These are phyloP conservation scores for Candida xyloterini DNA, from an alignment of 805 yeast species.

Conservation along the genomic window DNA sequence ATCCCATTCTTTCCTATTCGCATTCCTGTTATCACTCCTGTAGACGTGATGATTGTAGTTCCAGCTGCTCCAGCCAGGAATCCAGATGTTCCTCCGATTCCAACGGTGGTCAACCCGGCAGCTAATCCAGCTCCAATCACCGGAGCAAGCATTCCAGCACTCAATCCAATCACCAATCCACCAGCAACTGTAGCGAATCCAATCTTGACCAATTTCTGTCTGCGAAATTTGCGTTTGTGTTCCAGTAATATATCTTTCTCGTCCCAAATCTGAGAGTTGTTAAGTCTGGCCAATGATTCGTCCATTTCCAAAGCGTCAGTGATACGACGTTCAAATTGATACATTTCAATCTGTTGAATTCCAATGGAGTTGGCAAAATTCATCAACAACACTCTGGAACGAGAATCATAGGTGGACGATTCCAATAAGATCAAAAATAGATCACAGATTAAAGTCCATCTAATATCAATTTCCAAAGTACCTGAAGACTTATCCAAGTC, in stretches of 20 bases:
- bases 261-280: conserved; percentile 59
- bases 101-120: conserved; percentile 93
- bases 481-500: conserved; percentile 31
- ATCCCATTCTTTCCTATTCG: conserved; percentile 84
- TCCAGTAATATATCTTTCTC: conserved; percentile 64
- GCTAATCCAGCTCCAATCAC: conserved; percentile 98
- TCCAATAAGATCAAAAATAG: conserved; percentile 74
- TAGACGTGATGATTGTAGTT: conserved; percentile 86
- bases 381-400: conserved; percentile 79
- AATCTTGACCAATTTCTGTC: conserved; percentile 74
- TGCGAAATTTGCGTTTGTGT: conserved; percentile 64
- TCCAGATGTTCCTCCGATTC: conserved; percentile 89
- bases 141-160: conserved; percentile 95
- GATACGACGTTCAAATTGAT: conserved; percentile 85
- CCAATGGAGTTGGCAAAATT: conserved; percentile 62
- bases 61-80: conserved; percentile 97
- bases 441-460: conserved; percentile 95
- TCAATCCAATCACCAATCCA: conserved; percentile 85
- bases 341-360: conserved; percentile 63
- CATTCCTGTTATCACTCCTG: conserved; percentile 91
- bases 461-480: conserved; percentile 62
- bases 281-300: conserved; percentile 39
- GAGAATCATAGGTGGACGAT: conserved; percentile 83
- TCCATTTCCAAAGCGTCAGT: conserved; percentile 86
- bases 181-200: conserved; percentile 98